Conservation (phyloP, 2,329 filamentous ascomycete genomes). For the Cytospora schulzeri region DNA sequence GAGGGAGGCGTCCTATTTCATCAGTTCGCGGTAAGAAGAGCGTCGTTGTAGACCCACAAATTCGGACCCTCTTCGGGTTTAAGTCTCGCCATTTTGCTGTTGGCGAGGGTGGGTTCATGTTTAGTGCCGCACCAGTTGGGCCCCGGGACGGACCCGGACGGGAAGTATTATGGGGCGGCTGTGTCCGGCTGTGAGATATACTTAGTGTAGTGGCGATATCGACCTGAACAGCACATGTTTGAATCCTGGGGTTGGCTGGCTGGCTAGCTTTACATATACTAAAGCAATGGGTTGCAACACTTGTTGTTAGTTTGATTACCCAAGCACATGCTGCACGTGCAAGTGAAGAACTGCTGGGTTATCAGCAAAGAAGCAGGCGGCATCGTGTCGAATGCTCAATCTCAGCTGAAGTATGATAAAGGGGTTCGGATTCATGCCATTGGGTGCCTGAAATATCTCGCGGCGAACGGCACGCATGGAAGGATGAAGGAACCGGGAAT, state of each 20-base stretch:
- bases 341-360: background rate
- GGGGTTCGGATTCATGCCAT: background rate
- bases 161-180: background rate
- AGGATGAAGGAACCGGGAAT: background rate
- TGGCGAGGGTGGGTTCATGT: slow-evolving; percentile 7
- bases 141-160: background rate
- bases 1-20: slow-evolving; percentile 17
- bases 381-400: background rate
- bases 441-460: background rate
- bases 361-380: background rate
- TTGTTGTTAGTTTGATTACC: no score
- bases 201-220: background rate
- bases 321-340: background rate
- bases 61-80: slow-evolving; percentile 11
- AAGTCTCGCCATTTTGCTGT: slow-evolving; percentile 16
- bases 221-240: background rate
- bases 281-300: no score
- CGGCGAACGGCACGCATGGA: background rate
- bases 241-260: no score
- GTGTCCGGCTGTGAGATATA: background rate
- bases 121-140: no score
- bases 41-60: slow-evolving; percentile 7
- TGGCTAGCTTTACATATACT: no score
- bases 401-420: background rate
- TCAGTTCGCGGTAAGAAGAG: background rate